Evolutionary conservation across 345 rosid genomes (phyloP).

Genomic region (Limnanthes douglasii): DNA sequence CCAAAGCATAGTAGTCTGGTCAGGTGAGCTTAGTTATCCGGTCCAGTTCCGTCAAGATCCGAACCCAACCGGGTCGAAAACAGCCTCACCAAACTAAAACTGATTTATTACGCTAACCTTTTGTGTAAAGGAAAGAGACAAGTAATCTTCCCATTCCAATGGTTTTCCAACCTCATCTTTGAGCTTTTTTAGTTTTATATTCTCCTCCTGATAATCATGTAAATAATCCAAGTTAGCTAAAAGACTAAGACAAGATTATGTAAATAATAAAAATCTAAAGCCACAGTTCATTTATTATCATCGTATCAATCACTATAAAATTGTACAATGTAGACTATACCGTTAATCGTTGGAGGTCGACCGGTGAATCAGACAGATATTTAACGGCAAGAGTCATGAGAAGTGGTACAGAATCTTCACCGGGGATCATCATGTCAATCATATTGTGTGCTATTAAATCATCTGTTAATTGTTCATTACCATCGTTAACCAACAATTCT

Average conservation of each 20-base stretch:
- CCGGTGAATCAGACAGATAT: conserved; percentile 71
- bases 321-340: conserved; percentile 15
- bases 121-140: conserved; percentile 75
- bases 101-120: conserved; percentile 47
- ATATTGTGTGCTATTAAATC: conserved; percentile 74
- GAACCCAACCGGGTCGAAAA: too few relatives aligned
- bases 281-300: too few relatives aligned
- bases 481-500: conserved; percentile 57
- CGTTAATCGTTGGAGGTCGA: conserved; percentile 55
- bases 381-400: conserved; percentile 83
- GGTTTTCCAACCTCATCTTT: conserved; percentile 52
- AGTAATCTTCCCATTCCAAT: conserved; percentile 66
- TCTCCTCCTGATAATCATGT: conserved; percentile 46
- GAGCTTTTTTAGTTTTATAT: conserved; percentile 50
- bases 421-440: conserved; percentile 99
- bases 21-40: too few relatives aligned
- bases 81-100: too few relatives aligned
- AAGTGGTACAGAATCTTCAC: conserved; percentile 94
- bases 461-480: conserved; percentile 38
- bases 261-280: background rate
- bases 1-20: too few relatives aligned
- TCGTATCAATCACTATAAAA: background rate
- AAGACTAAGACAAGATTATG: background rate
- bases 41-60: too few relatives aligned
- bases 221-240: background rate